Conservation (phyloP, 2,329 filamentous ascomycete genomes). For the Fusarium anguioides region DNA sequence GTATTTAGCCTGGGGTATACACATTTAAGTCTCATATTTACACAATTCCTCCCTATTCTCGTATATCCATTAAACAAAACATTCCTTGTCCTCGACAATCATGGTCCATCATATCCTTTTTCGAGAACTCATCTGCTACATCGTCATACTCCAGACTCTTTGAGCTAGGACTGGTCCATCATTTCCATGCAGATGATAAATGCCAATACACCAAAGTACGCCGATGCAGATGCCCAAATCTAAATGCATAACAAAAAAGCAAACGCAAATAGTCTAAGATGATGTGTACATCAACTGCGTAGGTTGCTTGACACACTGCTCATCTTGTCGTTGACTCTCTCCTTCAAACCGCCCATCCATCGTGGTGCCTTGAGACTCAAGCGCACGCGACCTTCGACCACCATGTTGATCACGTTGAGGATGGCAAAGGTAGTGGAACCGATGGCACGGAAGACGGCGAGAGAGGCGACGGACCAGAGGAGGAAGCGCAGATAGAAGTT, state of each 20-base stretch:
- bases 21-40: constrained; percentile 21
- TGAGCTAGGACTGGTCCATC: constrained; percentile 5
- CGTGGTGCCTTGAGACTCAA: constrained; percentile 66
- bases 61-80: constrained; percentile 20
- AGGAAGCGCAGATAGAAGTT: constrained; percentile 96
- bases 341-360: constrained; percentile 59
- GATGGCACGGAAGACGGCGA: constrained; percentile 89
- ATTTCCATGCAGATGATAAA: constrained; percentile 20
- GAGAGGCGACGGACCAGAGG: constrained; percentile 86
- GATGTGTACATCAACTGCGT: constrained; percentile 46
- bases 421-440: constrained; percentile 85
- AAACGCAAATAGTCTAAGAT: constrained; percentile 8
- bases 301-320: constrained; percentile 62
- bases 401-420: constrained; percentile 83
- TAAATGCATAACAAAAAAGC: constrained; percentile 25
- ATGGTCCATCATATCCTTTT: constrained; percentile 22
- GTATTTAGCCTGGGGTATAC: constrained; percentile 28
- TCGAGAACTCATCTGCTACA: constrained; percentile 25
- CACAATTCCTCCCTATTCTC: constrained; percentile 5
- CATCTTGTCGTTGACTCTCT: constrained; percentile 59
- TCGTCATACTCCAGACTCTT: constrained; percentile 15
- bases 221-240: constrained; percentile 26
- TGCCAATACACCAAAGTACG: constrained; percentile 24
- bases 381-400: constrained; percentile 85
- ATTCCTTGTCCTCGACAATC: constrained; percentile 12